Percentiles rank a stretch among this genome's conserved stretches.
These are phyloP conservation scores for Dothistroma pini DNA, from an alignment of 2,329 filamentous ascomycete species.

Conservation along the genomic window DNA sequence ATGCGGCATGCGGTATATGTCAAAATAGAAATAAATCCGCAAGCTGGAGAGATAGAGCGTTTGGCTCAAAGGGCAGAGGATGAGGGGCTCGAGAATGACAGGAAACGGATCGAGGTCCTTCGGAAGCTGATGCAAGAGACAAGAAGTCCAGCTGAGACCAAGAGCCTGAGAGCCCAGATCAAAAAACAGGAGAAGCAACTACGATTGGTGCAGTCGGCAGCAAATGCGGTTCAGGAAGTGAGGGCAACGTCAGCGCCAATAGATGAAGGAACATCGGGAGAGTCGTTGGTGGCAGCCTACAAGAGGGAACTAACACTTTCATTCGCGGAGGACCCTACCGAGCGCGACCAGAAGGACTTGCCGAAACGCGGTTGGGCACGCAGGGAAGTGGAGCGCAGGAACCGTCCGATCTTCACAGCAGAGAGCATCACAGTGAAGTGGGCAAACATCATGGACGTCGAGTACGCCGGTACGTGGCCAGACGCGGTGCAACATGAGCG, in stretches of 20 bases:
- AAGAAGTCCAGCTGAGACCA: background rate
- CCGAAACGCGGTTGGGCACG: background rate
- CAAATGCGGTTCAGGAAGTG: background rate
- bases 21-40: constrained; percentile 13
- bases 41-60: background rate
- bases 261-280: background rate
- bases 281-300: background rate
- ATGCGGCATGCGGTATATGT: constrained; percentile 21
- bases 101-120: background rate
- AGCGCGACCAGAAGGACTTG: background rate
- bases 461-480: constrained; percentile 37
- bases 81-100: background rate
- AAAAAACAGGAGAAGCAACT: background rate
- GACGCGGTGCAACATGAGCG: constrained; percentile 29
- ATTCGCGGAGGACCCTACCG: constrained; percentile 19
- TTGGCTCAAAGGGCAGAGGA: background rate
- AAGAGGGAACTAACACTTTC: constrained; percentile 17
- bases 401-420: constrained; percentile 22
- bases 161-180: background rate
- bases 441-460: constrained; percentile 38
- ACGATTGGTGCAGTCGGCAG: background rate
- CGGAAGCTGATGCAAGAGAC: background rate
- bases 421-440: constrained; percentile 35
- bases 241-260: background rate
- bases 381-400: constrained; percentile 7